Conservation (phyloP, 2,329 filamentous ascomycete genomes). For the Atkinsonella texensis region DNA sequence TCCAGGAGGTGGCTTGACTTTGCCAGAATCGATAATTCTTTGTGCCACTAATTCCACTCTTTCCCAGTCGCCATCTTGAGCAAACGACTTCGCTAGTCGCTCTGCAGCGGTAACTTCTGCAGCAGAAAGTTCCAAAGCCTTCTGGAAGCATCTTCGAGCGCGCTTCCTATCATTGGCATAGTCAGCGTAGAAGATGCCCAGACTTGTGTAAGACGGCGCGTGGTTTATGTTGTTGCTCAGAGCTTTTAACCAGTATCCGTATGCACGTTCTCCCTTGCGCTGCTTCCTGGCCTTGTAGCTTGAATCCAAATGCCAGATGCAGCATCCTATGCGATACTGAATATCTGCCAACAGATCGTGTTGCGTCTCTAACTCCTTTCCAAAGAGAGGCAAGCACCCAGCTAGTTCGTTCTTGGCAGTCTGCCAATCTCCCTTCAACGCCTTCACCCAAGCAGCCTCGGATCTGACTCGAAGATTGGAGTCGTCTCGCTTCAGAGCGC, state of each 20-base stretch:
- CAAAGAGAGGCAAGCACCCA: conserved; percentile 52
- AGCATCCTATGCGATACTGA: conserved; percentile 76
- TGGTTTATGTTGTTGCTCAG: conserved; percentile 80
- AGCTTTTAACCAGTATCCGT: conserved; percentile 69
- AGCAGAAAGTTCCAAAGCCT: conserved; percentile 84
- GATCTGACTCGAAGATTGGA: conserved; percentile 67
- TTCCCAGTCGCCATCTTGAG: conserved; percentile 89
- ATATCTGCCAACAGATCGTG: conserved; percentile 73
- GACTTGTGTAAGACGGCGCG: conserved; percentile 80
- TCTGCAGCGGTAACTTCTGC: conserved; percentile 81
- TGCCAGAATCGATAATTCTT: conserved; percentile 88
- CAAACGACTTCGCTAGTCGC: conserved; percentile 73
- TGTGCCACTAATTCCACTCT: conserved; percentile 87
- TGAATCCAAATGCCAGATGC: conserved; percentile 72
- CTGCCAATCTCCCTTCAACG: conserved; percentile 64
- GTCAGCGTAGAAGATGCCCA: conserved; percentile 84
- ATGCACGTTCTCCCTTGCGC: conserved; percentile 58
- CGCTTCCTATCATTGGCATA: conserved; percentile 80
- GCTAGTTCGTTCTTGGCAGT: conserved; percentile 59
- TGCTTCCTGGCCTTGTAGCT: conserved; percentile 65
- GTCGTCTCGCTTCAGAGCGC: conserved; percentile 62
- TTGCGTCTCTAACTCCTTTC: conserved; percentile 40
- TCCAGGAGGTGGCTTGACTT: conserved; percentile 77
- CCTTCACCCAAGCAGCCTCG: conserved; percentile 87
- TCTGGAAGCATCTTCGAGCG: conserved; percentile 87